These are phyloP conservation scores for Pythium coloratum DNA, from an alignment of 352 stramenopile species.

Conservation along the genomic window DNA sequence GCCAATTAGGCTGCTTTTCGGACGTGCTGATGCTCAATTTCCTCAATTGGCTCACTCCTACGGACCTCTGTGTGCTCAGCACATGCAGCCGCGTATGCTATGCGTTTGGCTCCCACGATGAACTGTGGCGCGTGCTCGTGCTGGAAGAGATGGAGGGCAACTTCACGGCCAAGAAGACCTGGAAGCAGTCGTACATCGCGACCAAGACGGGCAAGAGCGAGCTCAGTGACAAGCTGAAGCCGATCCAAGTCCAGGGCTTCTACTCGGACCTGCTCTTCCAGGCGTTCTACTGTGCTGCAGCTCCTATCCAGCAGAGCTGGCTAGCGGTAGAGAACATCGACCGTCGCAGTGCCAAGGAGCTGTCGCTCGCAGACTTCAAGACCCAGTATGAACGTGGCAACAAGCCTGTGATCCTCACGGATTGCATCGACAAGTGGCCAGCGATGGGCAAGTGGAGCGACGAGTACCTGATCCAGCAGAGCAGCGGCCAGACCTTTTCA, in stretches of 20 bases:
- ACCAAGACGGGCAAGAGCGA: slow-evolving; percentile 39
- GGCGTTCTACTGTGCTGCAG: slow-evolving; percentile 75
- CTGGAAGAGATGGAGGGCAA: slow-evolving; percentile 72
- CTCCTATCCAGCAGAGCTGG: slow-evolving; percentile 67
- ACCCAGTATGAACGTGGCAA: slow-evolving; percentile 71
- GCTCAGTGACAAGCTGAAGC: slow-evolving; percentile 14
- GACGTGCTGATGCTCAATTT: slow-evolving; percentile 69
- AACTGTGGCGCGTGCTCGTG: slow-evolving; percentile 81
- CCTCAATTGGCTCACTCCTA: slow-evolving; percentile 56
- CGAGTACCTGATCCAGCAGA: slow-evolving; percentile 53
- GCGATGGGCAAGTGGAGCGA: slow-evolving; percentile 77
- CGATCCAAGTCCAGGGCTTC: slow-evolving; percentile 60
- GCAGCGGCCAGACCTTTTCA: slow-evolving; percentile 59
- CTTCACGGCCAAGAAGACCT: slow-evolving; percentile 54
- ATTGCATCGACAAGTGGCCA: slow-evolving; percentile 66
- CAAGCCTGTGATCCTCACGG: slow-evolving; percentile 77
- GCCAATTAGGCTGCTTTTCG: slow-evolving; percentile 45
- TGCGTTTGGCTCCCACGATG: slow-evolving; percentile 72
- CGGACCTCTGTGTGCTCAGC: slow-evolving; percentile 45
- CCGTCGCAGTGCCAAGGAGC: slow-evolving; percentile 44
- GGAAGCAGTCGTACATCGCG: slow-evolving; percentile 71
- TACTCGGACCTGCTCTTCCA: slow-evolving; percentile 90
- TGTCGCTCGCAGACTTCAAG: slow-evolving; percentile 66
- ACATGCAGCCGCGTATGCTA: slow-evolving; percentile 64
- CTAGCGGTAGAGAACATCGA: slow-evolving; percentile 72